phyloP scores from a whole-genome alignment of 2,329 filamentous ascomycete genomes.

The Trichoderma citrinoviride region DNA sequence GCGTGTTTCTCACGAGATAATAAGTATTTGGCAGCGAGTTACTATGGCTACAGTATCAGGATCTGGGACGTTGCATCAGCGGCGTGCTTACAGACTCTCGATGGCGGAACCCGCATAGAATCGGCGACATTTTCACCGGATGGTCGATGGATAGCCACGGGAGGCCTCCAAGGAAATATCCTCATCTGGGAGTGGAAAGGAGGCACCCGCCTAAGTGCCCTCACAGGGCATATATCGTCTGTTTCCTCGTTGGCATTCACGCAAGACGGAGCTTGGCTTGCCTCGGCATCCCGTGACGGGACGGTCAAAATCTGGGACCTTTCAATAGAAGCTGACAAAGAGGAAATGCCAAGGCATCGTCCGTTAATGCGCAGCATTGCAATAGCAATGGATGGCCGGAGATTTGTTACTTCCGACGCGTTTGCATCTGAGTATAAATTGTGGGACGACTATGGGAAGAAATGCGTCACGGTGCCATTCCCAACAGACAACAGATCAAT shows the following conservation, averaged over 20 bases:
- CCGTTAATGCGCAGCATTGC: no score
- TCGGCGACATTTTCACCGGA: not conserved
- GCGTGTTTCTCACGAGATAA: not conserved
- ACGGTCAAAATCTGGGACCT: conserved; percentile 26
- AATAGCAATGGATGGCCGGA: conserved; percentile 24
- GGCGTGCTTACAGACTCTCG: not conserved
- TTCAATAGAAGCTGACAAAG: not conserved
- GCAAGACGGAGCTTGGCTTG: conserved; percentile 24
- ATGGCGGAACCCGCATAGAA: no score
- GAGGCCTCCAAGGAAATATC: not conserved
- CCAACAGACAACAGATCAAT: not conserved
- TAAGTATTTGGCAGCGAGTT: not conserved
- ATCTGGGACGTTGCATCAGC: not conserved
- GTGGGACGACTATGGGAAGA: conserved; percentile 20
- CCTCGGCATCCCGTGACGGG: conserved; percentile 24
- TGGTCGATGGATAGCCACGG: not conserved
- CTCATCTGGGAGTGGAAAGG: not conserved
- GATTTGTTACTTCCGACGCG: conserved; percentile 23
- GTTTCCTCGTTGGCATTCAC: conserved; percentile 26
- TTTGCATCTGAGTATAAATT: conserved; percentile 17
- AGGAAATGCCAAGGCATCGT: not conserved
- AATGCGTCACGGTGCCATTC: not conserved
- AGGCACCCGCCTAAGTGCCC: conserved; percentile 4
- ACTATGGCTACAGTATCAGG: rapidly evolving
- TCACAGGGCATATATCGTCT: conserved; percentile 23